These are phyloP conservation scores for Zygotorulaspora danielsina DNA, from an alignment of 805 yeast genomes.

Conservation along the genomic window DNA sequence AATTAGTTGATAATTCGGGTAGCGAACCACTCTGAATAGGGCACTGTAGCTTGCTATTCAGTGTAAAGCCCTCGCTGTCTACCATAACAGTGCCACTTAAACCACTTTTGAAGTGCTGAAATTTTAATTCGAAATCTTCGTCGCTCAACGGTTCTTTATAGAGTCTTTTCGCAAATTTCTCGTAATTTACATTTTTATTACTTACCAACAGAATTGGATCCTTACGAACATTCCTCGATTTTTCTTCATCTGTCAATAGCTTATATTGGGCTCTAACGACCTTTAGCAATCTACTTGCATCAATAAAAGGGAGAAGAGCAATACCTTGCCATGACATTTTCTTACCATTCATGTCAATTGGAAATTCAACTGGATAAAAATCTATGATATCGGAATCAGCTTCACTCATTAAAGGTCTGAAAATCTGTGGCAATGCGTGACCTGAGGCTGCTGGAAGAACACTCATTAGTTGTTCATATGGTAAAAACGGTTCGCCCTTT, in stretches of 20 bases:
- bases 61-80: slow-evolving; percentile 32
- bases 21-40: slow-evolving; percentile 37
- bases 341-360: slow-evolving; percentile 92
- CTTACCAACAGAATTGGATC: slow-evolving; percentile 69
- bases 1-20: slow-evolving; percentile 41
- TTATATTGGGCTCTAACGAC: slow-evolving; percentile 65
- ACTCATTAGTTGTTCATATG: slow-evolving; percentile 91
- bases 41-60: slow-evolving; percentile 33
- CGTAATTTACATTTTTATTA: slow-evolving; percentile 49
- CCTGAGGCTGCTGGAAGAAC: slow-evolving; percentile 93
- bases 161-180: slow-evolving; percentile 31
- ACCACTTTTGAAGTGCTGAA: slow-evolving; percentile 50
- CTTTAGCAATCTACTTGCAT: slow-evolving; percentile 64
- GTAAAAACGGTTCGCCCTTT: slow-evolving; percentile 75
- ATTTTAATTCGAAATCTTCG: slow-evolving; percentile 30
- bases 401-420: slow-evolving; percentile 76
- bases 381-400: slow-evolving; percentile 80
- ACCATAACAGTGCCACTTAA: slow-evolving; percentile 53
- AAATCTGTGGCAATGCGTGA: slow-evolving; percentile 75
- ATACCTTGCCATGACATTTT: slow-evolving; percentile 95
- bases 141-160: slow-evolving; percentile 30
- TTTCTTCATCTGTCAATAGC: slow-evolving; percentile 62
- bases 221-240: slow-evolving; percentile 62
- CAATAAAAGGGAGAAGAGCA: slow-evolving; percentile 85
- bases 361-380: slow-evolving; percentile 83